Conservation (phyloP, 1,284 basidiomycete species). For the Melampsora larici-populina region DNA sequence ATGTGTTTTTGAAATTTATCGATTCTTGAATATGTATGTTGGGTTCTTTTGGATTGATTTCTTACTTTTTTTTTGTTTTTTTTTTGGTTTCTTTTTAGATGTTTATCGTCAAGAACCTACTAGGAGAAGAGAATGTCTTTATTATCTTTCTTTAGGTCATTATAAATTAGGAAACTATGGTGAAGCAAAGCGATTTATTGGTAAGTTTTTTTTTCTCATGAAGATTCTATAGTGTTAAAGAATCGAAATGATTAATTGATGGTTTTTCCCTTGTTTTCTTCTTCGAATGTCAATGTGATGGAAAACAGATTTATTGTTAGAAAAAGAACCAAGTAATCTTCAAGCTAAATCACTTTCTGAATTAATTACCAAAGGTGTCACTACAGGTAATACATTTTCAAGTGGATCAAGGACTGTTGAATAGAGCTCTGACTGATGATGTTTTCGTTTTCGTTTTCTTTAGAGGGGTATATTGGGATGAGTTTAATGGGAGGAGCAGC, state of each 20-base stretch:
- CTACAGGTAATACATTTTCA: constrained; percentile 63
- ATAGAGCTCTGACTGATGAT: constrained; percentile 3
- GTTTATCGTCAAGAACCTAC: constrained; percentile 85
- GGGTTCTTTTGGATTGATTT: no score
- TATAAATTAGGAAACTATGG: constrained; percentile 96
- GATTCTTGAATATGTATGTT: no score
- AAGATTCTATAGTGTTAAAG: background rate
- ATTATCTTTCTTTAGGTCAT: constrained; percentile 93
- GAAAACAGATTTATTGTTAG: constrained; percentile 70
- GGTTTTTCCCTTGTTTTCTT: background rate
- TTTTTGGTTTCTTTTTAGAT: constrained; percentile 60
- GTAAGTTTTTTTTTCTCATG: constrained; percentile 58
- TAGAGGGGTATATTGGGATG: constrained; percentile 91
- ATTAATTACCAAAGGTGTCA: constrained; percentile 82
- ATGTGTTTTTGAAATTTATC: no score
- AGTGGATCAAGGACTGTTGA: background rate
- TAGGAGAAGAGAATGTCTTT: constrained; percentile 88
- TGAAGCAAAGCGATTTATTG: constrained; percentile 88
- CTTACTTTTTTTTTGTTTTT: constrained; percentile 27
- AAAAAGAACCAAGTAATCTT: constrained; percentile 89
- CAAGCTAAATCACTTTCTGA: constrained; percentile 81
- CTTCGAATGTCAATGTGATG: background rate
- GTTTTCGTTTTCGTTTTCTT: background rate
- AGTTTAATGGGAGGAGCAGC: constrained; percentile 85
- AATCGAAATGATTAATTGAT: background rate